These are phyloP conservation scores for Neoarthrinium moseri DNA, from an alignment of 2,329 filamentous ascomycete genomes.

Conservation along the genomic window DNA sequence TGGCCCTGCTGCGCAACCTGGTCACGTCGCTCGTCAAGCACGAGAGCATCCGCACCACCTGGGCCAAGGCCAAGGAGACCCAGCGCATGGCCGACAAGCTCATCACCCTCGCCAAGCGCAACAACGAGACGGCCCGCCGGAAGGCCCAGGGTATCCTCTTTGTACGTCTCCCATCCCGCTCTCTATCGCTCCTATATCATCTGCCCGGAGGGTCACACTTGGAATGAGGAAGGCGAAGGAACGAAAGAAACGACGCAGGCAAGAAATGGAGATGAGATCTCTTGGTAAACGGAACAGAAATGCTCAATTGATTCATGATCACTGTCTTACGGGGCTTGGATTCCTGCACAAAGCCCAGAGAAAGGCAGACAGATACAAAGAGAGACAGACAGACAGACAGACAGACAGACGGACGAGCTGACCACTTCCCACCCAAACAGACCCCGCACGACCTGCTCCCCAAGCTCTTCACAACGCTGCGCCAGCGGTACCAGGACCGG, in stretches of 20 bases:
- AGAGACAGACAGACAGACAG: too few relatives aligned
- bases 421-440: conserved; percentile 36
- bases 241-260: too few relatives aligned
- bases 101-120: conserved; percentile 89
- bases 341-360: conserved; percentile 2
- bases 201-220: too few relatives aligned
- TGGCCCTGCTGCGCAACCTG: conserved; percentile 91
- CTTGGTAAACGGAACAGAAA: too few relatives aligned
- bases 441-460: conserved; percentile 69
- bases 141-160: conserved; percentile 81
- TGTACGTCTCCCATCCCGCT: too few relatives aligned
- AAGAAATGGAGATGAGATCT: too few relatives aligned
- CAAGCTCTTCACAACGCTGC: conserved; percentile 84
- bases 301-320: too few relatives aligned
- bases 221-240: too few relatives aligned
- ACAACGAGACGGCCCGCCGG: conserved; percentile 77
- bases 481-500: conserved; percentile 73
- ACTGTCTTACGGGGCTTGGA: too few relatives aligned
- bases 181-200: too few relatives aligned
- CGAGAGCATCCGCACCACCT: conserved; percentile 93
- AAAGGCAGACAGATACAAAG: conserved; percentile 9
- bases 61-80: conserved; percentile 95
- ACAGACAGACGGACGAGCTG: too few relatives aligned
- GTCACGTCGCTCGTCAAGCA: conserved; percentile 92
- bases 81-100: conserved; percentile 92